Base-by-base conservation (phyloP, 202 grass and related monocot genomes). In the Panicum hallii region DNA sequence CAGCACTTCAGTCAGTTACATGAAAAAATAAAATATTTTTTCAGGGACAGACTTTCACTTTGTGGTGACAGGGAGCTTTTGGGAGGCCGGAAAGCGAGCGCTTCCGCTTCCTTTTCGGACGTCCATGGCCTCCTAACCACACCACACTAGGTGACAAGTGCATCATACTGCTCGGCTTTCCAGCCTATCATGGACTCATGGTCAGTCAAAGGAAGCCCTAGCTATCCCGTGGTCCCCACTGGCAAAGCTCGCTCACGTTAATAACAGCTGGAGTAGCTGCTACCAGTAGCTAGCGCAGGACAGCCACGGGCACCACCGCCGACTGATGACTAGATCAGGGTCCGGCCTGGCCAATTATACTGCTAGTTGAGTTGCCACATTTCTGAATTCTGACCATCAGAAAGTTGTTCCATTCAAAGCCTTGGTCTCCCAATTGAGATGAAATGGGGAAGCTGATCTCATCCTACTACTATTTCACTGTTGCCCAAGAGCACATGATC, bases 131-230 rank as follows among this genome's bases (percentile, higher is more conserved):
- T 45, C 54, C 74, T 42, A 19, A 17, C 32, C 42, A 12, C 43
- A 40, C 44, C 45, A 49, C 71, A 75, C 79, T 75, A 87, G 57
- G 63, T 80, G 77, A 87, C 85, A 87, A 81, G 70, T 38, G 85
- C 85, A 81, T 87, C 85, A 63, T 70, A 70, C 72, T 82, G 63
- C 86, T 45, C 79, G 34, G 64, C 86, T 87, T 87, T 87, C 86
- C 84, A 90, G 50, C 17, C 79, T 73, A 61, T 72, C 67, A 53
- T 74, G 49, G 71, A 54, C 47, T 52, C 49, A 74, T 47, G 20
- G 79, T 42, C 88, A 71, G 87, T 84, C 81, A 80, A 89, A 74
- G 49, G 28, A 49, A 64, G 48, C 30, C 66, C 10, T 14, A 40
- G 49, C 14, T 10, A 36, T 48, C 15, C 30, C 36, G 7, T 71